These are phyloP conservation scores for Euptelea pleiosperma DNA, from an alignment of 164 flowering plant species.

Conservation along the genomic window DNA sequence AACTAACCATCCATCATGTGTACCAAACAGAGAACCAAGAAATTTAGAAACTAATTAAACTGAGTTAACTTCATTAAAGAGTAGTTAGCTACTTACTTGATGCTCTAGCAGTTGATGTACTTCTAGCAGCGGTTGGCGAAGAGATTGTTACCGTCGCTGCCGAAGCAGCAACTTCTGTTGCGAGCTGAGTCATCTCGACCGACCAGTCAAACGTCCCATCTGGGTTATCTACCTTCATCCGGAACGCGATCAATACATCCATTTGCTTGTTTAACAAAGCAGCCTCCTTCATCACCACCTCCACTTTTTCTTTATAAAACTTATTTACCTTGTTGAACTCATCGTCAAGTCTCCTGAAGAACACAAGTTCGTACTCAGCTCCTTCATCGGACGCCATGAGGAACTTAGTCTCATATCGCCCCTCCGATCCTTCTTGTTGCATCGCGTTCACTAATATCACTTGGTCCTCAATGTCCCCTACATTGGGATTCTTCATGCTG, in stretches of 20 bases:
- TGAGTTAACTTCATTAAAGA: too few species aligned
- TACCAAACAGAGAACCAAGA: too few species aligned
- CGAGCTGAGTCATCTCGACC: conserved; percentile 22
- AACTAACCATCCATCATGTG: too few species aligned
- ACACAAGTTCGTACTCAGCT: conserved; percentile 46
- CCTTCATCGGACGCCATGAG: conserved; percentile 45
- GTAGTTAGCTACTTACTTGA: conserved; percentile 7
- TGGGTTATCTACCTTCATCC: conserved; percentile 54
- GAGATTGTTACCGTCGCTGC: conserved; percentile 22
- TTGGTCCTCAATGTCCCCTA: conserved; percentile 14
- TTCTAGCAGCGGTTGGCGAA: conserved; percentile 14
- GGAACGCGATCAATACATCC: conserved; percentile 61
- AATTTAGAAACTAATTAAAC: too few species aligned
- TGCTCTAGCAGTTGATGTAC: too few species aligned
- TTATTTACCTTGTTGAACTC: conserved; percentile 59
- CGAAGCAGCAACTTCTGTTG: conserved; percentile 28
- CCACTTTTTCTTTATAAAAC: conserved; percentile 53
- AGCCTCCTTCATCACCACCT: conserved; percentile 46
- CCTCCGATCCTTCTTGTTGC: neutral
- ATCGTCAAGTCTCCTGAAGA: conserved; percentile 54
- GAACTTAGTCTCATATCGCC: conserved; percentile 42
- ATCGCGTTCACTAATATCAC: conserved; percentile 18
- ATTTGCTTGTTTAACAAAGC: conserved; percentile 55
- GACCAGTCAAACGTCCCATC: conserved; percentile 12
- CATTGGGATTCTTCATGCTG: too few species aligned